Evolutionary conservation across 371 early-diverging fungal genomes (phyloP), one percentile per base, ranked within the genome.

Genomic region (Syncephalastrum racemosum): DNA sequence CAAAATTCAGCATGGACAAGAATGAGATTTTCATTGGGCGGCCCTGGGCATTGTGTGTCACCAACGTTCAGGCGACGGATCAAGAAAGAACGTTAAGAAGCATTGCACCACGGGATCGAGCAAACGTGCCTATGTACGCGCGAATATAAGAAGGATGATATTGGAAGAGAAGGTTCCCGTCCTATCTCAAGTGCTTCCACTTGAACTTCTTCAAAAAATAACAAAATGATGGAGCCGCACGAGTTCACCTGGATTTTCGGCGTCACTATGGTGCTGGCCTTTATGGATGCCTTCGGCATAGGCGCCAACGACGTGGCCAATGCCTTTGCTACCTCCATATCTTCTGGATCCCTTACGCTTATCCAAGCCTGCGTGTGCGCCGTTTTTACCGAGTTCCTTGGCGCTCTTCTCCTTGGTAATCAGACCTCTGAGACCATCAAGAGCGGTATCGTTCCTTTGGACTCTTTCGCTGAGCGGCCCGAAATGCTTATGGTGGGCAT

Each of bases 301-400:
- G 93, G 94, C 63, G 93, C 95, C 45, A 94, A 94, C 71, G 95
- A 94, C 71, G 94, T 94, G 14, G 87, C 94, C 60, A 93, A 94
- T 64, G 82, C 91, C 3, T 94, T 92, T 60, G 90, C 93, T 36
- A 90, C 90, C 23, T 90, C 93, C 16, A 89, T 93, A 47, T 87
- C 88, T 18, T 90, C 94, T 10, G 87, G 90, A 8, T 88, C 94
- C 6, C 61, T 94, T 43, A 85, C 86, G 10, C 67, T 93, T 27
- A 60, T 54, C 4, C 88, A 90, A 66, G 94, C 94, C 8, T 80
- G 83, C 64, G 64, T 76, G 25, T 85, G 92, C 62, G 94, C 94
- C 58, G 68, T 88, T 60, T 90, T 94, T 60, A 90, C 93, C 25
- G 94, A 93, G 70, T 90, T 92, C 53, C 65, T 85, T 12, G 94